phyloP scores from a whole-genome alignment of 768 basidiomycete genomes.

The Suillus tomentosus region DNA sequence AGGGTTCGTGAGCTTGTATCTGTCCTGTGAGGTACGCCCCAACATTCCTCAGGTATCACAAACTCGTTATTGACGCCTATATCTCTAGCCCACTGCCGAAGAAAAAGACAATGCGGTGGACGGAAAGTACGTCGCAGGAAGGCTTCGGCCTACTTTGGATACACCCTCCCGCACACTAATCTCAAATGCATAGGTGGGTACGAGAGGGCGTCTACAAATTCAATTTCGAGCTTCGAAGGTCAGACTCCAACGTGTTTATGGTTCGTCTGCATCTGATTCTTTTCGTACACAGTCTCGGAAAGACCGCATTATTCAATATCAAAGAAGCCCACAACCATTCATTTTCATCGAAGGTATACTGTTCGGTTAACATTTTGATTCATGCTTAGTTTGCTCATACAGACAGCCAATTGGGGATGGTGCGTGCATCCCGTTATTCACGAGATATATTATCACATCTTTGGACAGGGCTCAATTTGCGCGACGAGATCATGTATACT shows the following conservation, averaged over 20 bases:
- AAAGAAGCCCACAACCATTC: conserved; percentile 86
- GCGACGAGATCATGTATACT: conserved; percentile 70
- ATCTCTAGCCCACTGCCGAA: conserved; percentile 66
- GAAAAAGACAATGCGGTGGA: conserved; percentile 70
- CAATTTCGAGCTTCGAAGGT: conserved; percentile 81
- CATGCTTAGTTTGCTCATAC: conserved; percentile 18
- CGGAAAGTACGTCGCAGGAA: conserved; percentile 47
- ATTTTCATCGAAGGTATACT: conserved; percentile 67
- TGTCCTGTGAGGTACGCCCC: conserved; percentile 75
- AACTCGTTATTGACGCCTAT: conserved; percentile 7
- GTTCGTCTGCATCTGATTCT: conserved; percentile 1
- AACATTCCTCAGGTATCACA: not conserved
- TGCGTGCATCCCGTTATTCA: conserved; percentile 31
- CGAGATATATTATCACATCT: conserved; percentile 8
- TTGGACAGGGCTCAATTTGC: conserved; percentile 73
- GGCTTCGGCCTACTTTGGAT: not conserved
- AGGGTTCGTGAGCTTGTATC: conserved; percentile 70
- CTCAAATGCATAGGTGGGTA: conserved; percentile 58
- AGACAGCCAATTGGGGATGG: conserved; percentile 93
- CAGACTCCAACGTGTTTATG: conserved; percentile 10
- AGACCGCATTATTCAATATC: conserved; percentile 53
- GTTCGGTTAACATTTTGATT: not conserved
- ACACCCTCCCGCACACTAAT: conserved; percentile 4
- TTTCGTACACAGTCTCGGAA: conserved; percentile 43
- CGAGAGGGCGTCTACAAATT: conserved; percentile 86